A percentile compares a stretch with the other conserved stretches of the same genome.
Conservation (phyloP, 805 yeast genomes). For the Metahyphopichia silvanorum region DNA sequence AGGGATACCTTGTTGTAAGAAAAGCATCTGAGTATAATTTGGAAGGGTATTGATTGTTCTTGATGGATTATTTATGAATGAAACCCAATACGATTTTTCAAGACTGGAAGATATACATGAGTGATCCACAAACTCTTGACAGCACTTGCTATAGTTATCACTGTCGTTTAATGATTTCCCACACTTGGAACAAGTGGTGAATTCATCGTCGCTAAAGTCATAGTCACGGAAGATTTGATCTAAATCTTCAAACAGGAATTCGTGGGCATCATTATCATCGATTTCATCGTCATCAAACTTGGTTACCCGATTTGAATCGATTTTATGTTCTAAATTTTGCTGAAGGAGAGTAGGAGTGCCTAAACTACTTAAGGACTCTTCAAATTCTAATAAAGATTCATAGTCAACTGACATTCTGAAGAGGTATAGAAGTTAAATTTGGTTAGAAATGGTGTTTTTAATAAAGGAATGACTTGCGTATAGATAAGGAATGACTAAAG, state of each 20-base stretch:
- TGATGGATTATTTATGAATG: constrained; percentile 42
- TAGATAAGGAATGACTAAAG: neutral
- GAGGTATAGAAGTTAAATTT: neutral
- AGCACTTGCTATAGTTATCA: constrained; percentile 17
- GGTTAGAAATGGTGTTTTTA: no score
- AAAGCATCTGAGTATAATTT: constrained; percentile 42
- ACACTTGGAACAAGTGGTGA: constrained; percentile 29
- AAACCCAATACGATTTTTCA: constrained; percentile 43
- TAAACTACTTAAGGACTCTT: constrained; percentile 24
- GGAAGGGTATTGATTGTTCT: constrained; percentile 46
- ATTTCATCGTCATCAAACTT: constrained; percentile 9
- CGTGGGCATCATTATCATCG: constrained; percentile 4
- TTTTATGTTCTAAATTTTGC: constrained; percentile 22
- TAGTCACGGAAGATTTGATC: constrained; percentile 13
- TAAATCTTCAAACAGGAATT: constrained; percentile 13
- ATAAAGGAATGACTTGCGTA: neutral
- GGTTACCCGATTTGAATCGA: constrained; percentile 17
- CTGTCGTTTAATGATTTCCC: constrained; percentile 17
- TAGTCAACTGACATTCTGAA: constrained; percentile 12
- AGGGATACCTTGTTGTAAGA: constrained; percentile 45
- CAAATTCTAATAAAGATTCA: constrained; percentile 31
- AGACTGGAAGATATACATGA: constrained; percentile 15
- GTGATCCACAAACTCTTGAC: constrained; percentile 18
- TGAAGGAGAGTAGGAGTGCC: constrained; percentile 16
- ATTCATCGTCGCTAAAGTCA: constrained; percentile 25